Evolutionary conservation across 1,139 yeast genomes (phyloP).

Genomic region (Wickerhamomyces sp.): DNA sequence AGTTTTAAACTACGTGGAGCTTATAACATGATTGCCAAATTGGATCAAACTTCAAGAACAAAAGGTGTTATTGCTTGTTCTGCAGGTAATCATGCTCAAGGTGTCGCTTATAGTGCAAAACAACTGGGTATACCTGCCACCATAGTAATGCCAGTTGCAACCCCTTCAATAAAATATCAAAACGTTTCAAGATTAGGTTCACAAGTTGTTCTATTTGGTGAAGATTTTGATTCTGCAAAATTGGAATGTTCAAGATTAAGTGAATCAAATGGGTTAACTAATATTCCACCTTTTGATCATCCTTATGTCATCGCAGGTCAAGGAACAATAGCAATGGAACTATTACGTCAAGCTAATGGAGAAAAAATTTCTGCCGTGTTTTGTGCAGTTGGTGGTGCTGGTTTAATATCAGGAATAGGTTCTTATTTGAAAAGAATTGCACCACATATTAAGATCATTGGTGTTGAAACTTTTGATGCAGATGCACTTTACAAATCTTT

Average conservation of each 20-base stretch:
- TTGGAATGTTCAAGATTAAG: slow-evolving; percentile 75
- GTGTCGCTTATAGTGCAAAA: slow-evolving; percentile 90
- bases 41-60: slow-evolving; percentile 60
- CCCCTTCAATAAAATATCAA: slow-evolving; percentile 89
- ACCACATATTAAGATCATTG: slow-evolving; percentile 94
- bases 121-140: slow-evolving; percentile 86
- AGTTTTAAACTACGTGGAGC: slow-evolving; percentile 97
- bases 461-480: slow-evolving; percentile 95
- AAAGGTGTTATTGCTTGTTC: slow-evolving; percentile 96
- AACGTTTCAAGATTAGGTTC: slow-evolving; percentile 92
- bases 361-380: slow-evolving; percentile 82
- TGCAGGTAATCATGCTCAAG: slow-evolving; percentile 99
- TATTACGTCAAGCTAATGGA: slow-evolving; percentile 77
- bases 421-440: slow-evolving; percentile 89
- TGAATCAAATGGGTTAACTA: slow-evolving; percentile 65
- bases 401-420: slow-evolving; percentile 86
- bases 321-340: slow-evolving; percentile 93
- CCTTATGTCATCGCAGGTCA: slow-evolving; percentile 99
- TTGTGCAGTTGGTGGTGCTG: slow-evolving; percentile 97
- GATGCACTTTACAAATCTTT: slow-evolving; percentile 83
- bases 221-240: slow-evolving; percentile 91
- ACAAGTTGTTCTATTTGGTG: slow-evolving; percentile 88
- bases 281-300: slow-evolving; percentile 96
- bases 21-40: slow-evolving; percentile 89
- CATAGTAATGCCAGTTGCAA: slow-evolving; percentile 96